Evolutionary conservation across 2,329 filamentous ascomycete species (phyloP).

Genomic region (Fusarium pseudograminearum): DNA sequence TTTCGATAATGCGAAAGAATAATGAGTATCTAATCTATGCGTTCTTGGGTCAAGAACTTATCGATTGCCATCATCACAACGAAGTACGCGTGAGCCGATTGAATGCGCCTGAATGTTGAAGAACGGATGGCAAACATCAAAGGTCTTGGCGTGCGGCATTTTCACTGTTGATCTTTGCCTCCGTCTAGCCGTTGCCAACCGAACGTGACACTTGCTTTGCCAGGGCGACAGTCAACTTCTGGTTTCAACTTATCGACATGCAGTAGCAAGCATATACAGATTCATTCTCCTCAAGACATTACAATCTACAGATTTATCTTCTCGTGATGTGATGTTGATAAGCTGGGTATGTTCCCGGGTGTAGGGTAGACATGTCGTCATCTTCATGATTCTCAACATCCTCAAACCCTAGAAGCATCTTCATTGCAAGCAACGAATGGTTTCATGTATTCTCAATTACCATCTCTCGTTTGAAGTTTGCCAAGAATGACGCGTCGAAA

Average conservation of each 20-base stretch:
- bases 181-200: not conserved
- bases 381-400: not conserved
- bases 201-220: not conserved
- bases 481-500: not conserved
- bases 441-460: too few species aligned
- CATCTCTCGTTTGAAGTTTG: not conserved
- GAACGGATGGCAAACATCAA: not conserved
- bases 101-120: not conserved
- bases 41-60: not conserved
- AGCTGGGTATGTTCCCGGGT: too few species aligned
- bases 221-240: not conserved
- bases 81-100: not conserved
- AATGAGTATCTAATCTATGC: not conserved
- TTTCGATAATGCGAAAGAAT: not conserved
- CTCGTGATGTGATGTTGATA: not conserved
- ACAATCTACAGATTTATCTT: not conserved
- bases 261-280: not conserved
- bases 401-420: accelerated
- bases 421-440: not conserved
- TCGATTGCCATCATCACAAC: not conserved
- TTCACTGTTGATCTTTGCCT: not conserved
- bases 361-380: not conserved
- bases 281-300: not conserved
- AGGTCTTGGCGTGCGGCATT: not conserved
- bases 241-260: not conserved